Conservation (phyloP, 345 rosid genomes). For the Zanthoxylum bungeanum region DNA sequence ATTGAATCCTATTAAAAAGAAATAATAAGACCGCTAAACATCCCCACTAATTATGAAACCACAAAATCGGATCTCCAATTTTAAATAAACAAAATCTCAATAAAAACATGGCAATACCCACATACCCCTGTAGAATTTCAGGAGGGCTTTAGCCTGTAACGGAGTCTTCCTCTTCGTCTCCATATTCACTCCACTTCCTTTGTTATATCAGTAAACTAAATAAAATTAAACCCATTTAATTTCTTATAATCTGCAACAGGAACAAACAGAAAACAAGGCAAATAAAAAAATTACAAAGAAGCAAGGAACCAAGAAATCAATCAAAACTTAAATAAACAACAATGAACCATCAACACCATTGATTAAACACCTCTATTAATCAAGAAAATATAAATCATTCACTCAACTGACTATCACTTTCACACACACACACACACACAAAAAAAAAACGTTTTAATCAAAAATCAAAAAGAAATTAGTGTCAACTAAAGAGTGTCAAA, state of each 20-base stretch:
- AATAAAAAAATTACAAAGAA: neutral
- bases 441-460: neutral
- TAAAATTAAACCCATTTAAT: conserved; percentile 6
- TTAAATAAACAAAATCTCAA: neutral
- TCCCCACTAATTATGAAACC: neutral
- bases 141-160: conserved; percentile 67
- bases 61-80: neutral
- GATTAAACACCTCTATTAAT: no score
- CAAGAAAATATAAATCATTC: no score
- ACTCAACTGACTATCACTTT: conserved; percentile 1
- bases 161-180: conserved; percentile 73
- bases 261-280: neutral
- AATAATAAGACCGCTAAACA: neutral
- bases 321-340: neutral
- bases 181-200: conserved; percentile 2
- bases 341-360: no score
- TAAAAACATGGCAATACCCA: neutral
- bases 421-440: neutral
- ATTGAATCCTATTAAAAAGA: neutral
- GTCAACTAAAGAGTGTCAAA: neutral
- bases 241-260: conserved; percentile 7
- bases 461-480: neutral
- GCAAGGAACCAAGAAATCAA: neutral
- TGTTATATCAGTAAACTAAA: neutral
- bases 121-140: conserved; percentile 57